These are phyloP conservation scores for Geranium rotundifolium DNA, from an alignment of 345 rosid species.

Conservation along the genomic window DNA sequence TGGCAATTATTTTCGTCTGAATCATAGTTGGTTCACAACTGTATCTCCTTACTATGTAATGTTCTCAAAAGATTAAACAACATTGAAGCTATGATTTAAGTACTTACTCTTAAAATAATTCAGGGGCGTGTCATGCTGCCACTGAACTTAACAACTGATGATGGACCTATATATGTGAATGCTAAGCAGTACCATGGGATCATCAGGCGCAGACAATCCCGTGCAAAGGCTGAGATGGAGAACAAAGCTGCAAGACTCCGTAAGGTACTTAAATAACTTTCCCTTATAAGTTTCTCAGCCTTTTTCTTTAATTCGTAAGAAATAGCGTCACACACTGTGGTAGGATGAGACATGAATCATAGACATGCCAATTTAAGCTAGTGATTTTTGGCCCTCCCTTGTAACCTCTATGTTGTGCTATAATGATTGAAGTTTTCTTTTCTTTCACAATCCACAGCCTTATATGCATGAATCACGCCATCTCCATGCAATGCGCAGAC, in stretches of 20 bases:
- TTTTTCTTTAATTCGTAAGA: no score
- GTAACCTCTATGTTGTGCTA: not conserved
- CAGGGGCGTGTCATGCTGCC: slow-evolving; percentile 86
- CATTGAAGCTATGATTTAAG: not conserved
- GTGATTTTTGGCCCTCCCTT: no score
- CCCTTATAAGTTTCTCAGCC: not conserved
- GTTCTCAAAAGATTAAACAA: no score
- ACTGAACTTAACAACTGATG: slow-evolving; percentile 52
- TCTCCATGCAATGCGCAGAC: slow-evolving; percentile 93
- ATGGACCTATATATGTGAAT: slow-evolving; percentile 80
- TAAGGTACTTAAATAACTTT: slow-evolving; percentile 36
- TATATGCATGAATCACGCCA: slow-evolving; percentile 90
- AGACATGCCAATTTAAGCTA: no score
- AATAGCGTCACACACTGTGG: no score
- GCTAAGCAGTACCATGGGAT: slow-evolving; percentile 96
- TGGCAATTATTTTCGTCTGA: no score
- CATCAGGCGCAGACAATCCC: slow-evolving; percentile 76
- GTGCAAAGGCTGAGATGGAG: slow-evolving; percentile 71
- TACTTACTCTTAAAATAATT: not conserved
- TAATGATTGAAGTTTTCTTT: slow-evolving; percentile 3
- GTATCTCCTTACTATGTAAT: no score
- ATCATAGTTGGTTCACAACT: no score
- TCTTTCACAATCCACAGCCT: slow-evolving; percentile 52
- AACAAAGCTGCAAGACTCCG: slow-evolving; percentile 40
- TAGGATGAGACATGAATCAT: no score